These are phyloP conservation scores for Hirschioporus abietinus DNA, from an alignment of 768 basidiomycete genomes.

Conservation along the genomic window DNA sequence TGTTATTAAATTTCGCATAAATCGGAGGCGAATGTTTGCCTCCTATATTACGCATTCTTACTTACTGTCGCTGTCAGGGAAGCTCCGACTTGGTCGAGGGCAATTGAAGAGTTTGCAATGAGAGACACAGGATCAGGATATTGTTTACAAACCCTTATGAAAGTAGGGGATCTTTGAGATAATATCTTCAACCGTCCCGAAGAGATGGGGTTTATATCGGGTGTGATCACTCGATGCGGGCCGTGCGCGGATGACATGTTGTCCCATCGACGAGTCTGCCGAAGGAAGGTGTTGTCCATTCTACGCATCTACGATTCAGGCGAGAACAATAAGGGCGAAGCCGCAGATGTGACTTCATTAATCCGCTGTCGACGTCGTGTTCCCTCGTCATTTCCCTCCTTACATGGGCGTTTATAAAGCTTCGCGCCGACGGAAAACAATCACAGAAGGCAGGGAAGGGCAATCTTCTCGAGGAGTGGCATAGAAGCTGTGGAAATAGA, in stretches of 20 bases:
- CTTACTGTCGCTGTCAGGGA: neutral
- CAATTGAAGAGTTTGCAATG: neutral
- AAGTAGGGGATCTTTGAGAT: neutral
- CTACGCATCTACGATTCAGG: constrained; percentile 1
- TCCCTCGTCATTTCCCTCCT: neutral
- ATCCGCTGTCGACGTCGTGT: neutral
- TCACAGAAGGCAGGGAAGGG: neutral
- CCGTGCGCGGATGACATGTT: neutral
- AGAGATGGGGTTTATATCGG: constrained; percentile 1
- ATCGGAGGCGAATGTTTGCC: neutral
- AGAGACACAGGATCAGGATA: neutral
- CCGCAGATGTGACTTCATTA: neutral
- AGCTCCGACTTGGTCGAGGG: neutral
- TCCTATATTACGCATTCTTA: neutral
- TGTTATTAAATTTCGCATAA: neutral
- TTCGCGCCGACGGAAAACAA: neutral
- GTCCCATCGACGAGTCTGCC: neutral
- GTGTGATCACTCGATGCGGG: neutral
- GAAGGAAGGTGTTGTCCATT: neutral
- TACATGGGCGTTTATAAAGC: neutral
- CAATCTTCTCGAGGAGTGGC: neutral
- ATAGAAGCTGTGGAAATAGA: neutral
- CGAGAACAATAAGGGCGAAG: neutral
- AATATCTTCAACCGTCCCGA: neutral
- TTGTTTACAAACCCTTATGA: neutral